Conservation (phyloP, 2,329 filamentous ascomycete genomes). For the Aureobasidium sp. region DNA sequence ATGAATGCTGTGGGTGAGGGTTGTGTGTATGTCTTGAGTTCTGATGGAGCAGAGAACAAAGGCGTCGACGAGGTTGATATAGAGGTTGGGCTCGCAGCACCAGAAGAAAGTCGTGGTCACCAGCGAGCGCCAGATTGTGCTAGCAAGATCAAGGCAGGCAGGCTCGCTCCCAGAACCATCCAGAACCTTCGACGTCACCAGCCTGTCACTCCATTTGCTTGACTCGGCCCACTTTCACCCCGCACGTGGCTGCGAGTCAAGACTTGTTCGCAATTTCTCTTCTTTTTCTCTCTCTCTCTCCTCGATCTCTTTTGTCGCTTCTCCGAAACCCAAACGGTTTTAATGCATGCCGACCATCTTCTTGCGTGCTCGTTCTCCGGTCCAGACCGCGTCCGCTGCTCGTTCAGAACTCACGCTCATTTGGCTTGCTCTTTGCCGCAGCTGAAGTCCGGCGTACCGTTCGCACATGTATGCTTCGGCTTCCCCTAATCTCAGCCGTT, state of each 20-base stretch:
- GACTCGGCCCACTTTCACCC: not conserved
- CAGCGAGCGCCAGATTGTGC: not conserved
- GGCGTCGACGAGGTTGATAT: conserved; percentile 5
- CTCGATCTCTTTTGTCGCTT: not conserved
- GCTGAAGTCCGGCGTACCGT: not conserved
- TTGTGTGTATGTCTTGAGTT: not conserved
- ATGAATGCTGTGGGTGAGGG: not conserved
- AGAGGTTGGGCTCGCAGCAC: not conserved
- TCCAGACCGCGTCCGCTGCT: not conserved
- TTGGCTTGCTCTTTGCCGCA: not conserved
- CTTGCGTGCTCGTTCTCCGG: not conserved
- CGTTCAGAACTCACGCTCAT: not conserved
- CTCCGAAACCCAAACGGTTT: not conserved
- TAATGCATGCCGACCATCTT: not conserved
- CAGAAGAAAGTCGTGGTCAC: not conserved
- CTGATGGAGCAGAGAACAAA: not conserved
- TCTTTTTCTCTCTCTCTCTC: not conserved
- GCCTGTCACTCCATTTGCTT: not conserved
- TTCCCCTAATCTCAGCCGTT: not conserved
- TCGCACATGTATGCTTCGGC: not conserved
- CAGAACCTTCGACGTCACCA: conserved; percentile 1
- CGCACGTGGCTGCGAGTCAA: not conserved
- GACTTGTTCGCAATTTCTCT: not conserved
- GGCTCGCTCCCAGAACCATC: not conserved
- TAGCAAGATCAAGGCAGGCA: not conserved